These are phyloP conservation scores for Gentiana straminea DNA, from an alignment of 257 asterid species.

Conservation along the genomic window DNA sequence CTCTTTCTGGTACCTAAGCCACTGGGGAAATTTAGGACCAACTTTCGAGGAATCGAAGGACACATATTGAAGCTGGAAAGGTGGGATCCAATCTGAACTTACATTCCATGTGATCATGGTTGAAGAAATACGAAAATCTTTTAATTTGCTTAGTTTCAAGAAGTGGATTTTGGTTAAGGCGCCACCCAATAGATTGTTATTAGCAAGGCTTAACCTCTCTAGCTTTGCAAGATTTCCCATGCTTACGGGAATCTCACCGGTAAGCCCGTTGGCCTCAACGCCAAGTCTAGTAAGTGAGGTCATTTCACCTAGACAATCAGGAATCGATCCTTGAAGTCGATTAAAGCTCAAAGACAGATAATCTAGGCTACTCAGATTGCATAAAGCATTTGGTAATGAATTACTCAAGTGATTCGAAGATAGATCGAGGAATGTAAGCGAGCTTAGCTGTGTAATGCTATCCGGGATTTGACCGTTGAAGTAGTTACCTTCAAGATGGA, in stretches of 20 bases:
- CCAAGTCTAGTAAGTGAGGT: neutral
- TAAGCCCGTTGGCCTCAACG: neutral
- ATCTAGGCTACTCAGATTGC: conserved; percentile 6
- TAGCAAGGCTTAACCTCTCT: neutral
- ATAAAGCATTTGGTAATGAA: neutral
- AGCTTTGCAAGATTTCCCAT: conserved; percentile 3
- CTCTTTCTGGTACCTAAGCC: conserved; percentile 11
- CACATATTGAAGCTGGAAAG: conserved; percentile 14
- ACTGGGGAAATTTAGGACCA: conserved; percentile 12
- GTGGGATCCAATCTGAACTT: conserved; percentile 16
- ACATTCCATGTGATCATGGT: conserved; percentile 6
- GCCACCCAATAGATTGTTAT: conserved; percentile 8
- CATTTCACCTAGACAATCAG: neutral
- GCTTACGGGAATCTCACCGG: conserved; percentile 1
- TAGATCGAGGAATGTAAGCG: conserved; percentile 5
- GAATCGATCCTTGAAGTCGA: conserved; percentile 9
- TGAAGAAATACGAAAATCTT: conserved; percentile 2
- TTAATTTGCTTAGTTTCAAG: neutral
- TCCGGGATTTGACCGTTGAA: conserved; percentile 9
- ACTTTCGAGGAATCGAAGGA: neutral
- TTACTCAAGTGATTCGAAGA: neutral
- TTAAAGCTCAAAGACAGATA: neutral
- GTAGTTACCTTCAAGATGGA: conserved; percentile 4
- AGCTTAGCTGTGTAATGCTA: neutral
- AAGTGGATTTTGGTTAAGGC: conserved; percentile 8